phyloP scores from a whole-genome alignment of 345 rosid species.

The Aurinia saxatilis region DNA sequence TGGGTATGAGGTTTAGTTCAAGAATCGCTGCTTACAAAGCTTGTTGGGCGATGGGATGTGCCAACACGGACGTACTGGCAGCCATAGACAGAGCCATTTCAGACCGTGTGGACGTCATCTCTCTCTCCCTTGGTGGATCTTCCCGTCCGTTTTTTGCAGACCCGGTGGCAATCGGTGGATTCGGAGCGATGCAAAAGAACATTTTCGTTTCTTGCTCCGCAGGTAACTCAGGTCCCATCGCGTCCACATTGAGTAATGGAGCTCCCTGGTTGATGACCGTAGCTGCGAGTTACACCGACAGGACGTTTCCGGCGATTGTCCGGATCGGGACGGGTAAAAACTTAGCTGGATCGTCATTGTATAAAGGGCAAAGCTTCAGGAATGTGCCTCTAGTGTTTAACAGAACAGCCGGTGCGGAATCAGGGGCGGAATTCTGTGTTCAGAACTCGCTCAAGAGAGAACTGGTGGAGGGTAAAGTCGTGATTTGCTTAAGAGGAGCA shows the following conservation, averaged over 20 bases:
- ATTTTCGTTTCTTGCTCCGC: constrained; percentile 78
- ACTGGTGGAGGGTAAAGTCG: constrained; percentile 49
- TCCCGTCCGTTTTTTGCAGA: constrained; percentile 55
- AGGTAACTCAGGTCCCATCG: constrained; percentile 60
- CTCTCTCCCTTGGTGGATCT: constrained; percentile 57
- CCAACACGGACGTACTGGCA: constrained; percentile 49
- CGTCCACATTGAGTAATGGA: constrained; percentile 44
- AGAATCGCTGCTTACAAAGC: constrained; percentile 73
- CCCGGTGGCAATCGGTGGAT: constrained; percentile 48
- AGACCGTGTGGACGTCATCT: constrained; percentile 75
- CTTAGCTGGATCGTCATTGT: constrained; percentile 46
- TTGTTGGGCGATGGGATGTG: constrained; percentile 64
- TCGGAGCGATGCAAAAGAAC: constrained; percentile 47
- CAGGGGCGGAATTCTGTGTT: constrained; percentile 40
- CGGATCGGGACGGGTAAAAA: constrained; percentile 40
- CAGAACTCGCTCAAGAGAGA: constrained; percentile 19
- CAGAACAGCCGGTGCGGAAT: constrained; percentile 41
- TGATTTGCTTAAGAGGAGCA: constrained; percentile 46
- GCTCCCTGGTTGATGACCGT: constrained; percentile 93
- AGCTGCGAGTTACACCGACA: constrained; percentile 66
- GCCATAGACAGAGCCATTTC: constrained; percentile 61
- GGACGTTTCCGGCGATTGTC: constrained; percentile 57
- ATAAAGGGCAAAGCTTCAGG: constrained; percentile 34
- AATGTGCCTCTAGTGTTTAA: constrained; percentile 42
- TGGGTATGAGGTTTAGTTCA: constrained; percentile 59